Evolutionary conservation across 495 filamentous ascomycete species (phyloP), one percentile per base, ranked within the genome.

Genomic region (Podospora australis): DNA sequence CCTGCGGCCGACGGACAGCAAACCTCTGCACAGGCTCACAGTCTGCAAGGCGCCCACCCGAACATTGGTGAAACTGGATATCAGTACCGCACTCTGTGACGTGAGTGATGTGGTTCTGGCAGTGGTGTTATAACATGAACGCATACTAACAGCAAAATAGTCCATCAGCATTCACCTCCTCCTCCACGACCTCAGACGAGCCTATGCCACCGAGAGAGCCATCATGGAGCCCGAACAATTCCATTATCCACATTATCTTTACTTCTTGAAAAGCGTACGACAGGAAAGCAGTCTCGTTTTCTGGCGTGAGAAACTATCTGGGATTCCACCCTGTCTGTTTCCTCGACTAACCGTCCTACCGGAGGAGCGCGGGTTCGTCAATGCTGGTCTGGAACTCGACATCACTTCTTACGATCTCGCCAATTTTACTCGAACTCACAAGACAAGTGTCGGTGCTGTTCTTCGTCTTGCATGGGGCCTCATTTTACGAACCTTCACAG

Each of bases 391-490:
- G 3, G 63, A 72, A 14, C 57, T 73, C 1, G 61, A 71, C 20
- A 57, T 70, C 36, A 56, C 62, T 1, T 60, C 49, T 11, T 57
- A 66, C 39, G 62, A 59, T 1, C 49, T 75, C 0, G 60, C 64
- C 2, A 48, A 53, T 5, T 72, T 75, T 20, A 54, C 65, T 8
- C 53, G 56, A 2, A 56, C 57, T 3, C 57, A 68, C 29, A 57
- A 59, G 11, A 62, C 67, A 0, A 56, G 60, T 0, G 49, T 59
- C 16, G 68, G 61, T 3, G 56, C 63, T 2, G 44, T 75, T 22
- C 56, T 75, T n/a, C 63, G 64, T n/a, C 64, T 72, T n/a, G 71
- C 71, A 1, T 75, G 71, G 71, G 64, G 58, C 3, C 57, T 75
- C 20, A 44, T 73, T 6, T 51, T 75, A 7, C 63, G 70, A n/a